Evolutionary conservation across 805 yeast genomes (phyloP), one percentile per base, ranked within the genome.

Genomic region (Candida fluviatilis): DNA sequence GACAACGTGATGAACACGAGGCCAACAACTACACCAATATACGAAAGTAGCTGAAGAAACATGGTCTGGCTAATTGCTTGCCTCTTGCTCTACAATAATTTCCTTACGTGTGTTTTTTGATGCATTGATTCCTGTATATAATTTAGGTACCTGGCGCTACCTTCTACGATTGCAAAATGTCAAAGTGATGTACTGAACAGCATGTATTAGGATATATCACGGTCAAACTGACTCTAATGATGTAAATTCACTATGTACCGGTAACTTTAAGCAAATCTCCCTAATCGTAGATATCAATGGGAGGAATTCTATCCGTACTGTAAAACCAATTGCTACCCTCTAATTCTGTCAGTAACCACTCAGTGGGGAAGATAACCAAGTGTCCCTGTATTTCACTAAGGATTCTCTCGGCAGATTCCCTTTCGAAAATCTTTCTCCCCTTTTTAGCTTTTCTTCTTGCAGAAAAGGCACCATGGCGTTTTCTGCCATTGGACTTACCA

Each of bases 241-340:
- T n/a, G n/a, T n/a, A n/a, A n/a, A n/a, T n/a, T n/a, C n/a, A n/a
- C n/a, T n/a, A n/a, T n/a, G n/a, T n/a, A n/a, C n/a, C n/a, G n/a
- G n/a, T n/a, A n/a, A n/a, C n/a, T n/a, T n/a, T n/a, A n/a, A n/a
- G n/a, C n/a, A n/a, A n/a, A n/a, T n/a, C n/a, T n/a, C n/a, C 15
- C 35, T 51, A 88, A 52, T 89, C 91, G 58, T 85, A 93, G 37
- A 93, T 91, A 55, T 93, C 98, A 39, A 93, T 79, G 1, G 99
- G 99, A 4, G 98, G 96, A 18, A 93, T 68, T 52, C 95, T 79
- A 55, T 93, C 99, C 35, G 95, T 82, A 51, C 83, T 87, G 67
- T 87, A 90, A 58, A 89, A 90, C 98, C 98, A 91, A 55, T 95
- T 93, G 8, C 87, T 91, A 5, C 86, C 78, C 40, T 90, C 96